Conservation (phyloP, 331 rosid species). For the Quercus phellos region DNA sequence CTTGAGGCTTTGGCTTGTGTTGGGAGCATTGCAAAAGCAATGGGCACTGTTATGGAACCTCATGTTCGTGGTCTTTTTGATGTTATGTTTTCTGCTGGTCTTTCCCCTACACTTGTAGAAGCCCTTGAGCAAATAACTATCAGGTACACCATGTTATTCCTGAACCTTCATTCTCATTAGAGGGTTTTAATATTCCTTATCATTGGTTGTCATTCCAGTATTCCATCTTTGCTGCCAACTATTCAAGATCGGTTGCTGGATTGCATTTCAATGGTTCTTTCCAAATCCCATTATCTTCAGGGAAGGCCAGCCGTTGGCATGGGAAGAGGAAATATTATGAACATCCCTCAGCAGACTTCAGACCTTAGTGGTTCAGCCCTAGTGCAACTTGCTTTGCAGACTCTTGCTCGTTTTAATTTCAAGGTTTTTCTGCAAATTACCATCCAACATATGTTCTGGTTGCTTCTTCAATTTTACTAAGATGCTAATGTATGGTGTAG, state of each 20-base stretch:
- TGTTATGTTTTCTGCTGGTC: constrained; percentile 89
- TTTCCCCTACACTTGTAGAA: constrained; percentile 81
- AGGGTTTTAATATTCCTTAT: constrained; percentile 5
- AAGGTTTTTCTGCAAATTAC: constrained; percentile 49
- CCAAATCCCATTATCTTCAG: constrained; percentile 65
- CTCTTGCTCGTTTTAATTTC: constrained; percentile 87
- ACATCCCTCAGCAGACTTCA: constrained; percentile 59
- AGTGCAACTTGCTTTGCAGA: constrained; percentile 90
- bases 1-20: constrained; percentile 98
- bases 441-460: constrained; percentile 2
- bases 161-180: constrained; percentile 1
- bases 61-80: constrained; percentile 86
- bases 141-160: constrained; percentile 41
- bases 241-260: constrained; percentile 93
- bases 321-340: constrained; percentile 54
- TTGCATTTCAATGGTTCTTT: constrained; percentile 82
- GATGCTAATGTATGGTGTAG: constrained; percentile 39
- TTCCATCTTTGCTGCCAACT: constrained; percentile 80
- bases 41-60: constrained; percentile 87
- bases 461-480: constrained; percentile 4
- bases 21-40: constrained; percentile 94
- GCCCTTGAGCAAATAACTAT: constrained; percentile 76
- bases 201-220: constrained; percentile 45
- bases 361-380: constrained; percentile 74
- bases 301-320: constrained; percentile 56